Evolutionary conservation across 345 rosid genomes (phyloP), one percentile per base, ranked within the genome.

Genomic region (Cardamine occulta): DNA sequence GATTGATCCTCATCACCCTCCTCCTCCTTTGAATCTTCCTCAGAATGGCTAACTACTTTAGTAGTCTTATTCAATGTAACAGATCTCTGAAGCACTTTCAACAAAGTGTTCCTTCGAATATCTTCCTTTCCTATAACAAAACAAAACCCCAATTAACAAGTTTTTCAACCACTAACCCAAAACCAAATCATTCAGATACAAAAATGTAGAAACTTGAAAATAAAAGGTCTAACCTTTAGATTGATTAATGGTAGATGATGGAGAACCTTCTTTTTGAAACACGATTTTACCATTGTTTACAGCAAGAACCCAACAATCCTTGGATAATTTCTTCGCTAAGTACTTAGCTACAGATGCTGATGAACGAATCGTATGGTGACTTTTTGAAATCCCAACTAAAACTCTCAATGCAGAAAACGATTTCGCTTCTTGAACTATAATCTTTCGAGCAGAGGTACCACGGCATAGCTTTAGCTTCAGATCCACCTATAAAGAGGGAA

Each of bases 391-490:
- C 37, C 99, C 99, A 19, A 92, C 89, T 8, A 95, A 82, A 66
- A 95, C 69, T 80, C 84, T 86, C 14, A 85, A 62, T 6, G 90
- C 98, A 64, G 68, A 56, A 44, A 83, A 89, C 3, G 89, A 84
- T 47, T 82, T 86, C 24, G 97, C 97, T 84, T 95, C 98, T 53
- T 85, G 80, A 54, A 89, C 99, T 65, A 95, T 78, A 58, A 87
- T 66, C 80, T 89, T 92, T 24, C 74, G 77, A 64, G 85, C 73
- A 0, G 94, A 90, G 6, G 85, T 14, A 57, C 99, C 99, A 68
- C 96, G 87, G 69, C 98, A 90, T 70, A 92, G 75, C 85, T 90
- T 90, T 52, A 95, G 83, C 91, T 95, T 95, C 83, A 95, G 88
- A 87, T 95, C 94, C 72, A 95, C 96, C 99, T 92, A 84, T 35